Evolutionary conservation across 225 moss, liverwort and hornwort genomes (phyloP).

Genomic region (Neckera pumila): DNA sequence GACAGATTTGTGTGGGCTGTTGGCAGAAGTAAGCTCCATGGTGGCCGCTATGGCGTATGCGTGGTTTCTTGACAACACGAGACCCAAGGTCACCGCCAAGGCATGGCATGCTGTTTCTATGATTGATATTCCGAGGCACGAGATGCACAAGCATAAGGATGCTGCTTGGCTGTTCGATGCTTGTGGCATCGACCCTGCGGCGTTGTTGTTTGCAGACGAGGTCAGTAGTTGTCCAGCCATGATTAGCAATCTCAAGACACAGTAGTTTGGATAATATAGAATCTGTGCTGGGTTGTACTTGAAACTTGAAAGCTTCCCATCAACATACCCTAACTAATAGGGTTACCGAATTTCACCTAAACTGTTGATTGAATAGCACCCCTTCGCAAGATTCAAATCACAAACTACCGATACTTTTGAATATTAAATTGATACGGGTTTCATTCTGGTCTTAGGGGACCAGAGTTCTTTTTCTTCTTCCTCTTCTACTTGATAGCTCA

Average conservation of each 20-base stretch:
- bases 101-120: slow-evolving; percentile 38
- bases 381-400: not conserved
- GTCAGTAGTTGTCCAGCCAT: not conserved
- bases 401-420: not conserved
- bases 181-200: slow-evolving; percentile 40
- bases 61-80: slow-evolving; percentile 30
- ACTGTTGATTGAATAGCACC: not conserved
- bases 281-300: not conserved
- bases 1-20: not conserved
- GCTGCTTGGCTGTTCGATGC: slow-evolving; percentile 50
- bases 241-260: not conserved
- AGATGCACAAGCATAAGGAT: slow-evolving; percentile 43
- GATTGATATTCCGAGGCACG: slow-evolving; percentile 33
- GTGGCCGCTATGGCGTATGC: slow-evolving; percentile 38
- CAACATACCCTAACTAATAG: not conserved
- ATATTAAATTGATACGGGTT: no score
- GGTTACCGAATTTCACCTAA: not conserved
- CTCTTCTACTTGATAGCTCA: not conserved
- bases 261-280: not conserved
- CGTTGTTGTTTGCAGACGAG: slow-evolving; percentile 42
- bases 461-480: not conserved
- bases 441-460: not conserved
- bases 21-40: slow-evolving; percentile 47
- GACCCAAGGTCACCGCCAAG: slow-evolving; percentile 17
- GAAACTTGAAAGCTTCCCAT: not conserved